phyloP scores from a whole-genome alignment of 306 rosid species.

The apple (Malus domestica) region DNA sequence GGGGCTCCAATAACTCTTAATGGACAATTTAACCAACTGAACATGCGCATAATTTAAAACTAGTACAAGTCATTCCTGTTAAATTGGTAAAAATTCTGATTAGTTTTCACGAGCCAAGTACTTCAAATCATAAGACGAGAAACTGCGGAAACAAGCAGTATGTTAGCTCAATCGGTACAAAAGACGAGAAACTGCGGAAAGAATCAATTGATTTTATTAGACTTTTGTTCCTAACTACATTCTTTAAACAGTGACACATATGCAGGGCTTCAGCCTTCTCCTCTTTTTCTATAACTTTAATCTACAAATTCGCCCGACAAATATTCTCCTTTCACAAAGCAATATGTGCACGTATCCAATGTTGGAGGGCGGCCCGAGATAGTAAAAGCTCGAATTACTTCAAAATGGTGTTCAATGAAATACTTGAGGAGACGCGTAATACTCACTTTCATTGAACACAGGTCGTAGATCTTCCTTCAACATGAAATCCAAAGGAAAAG shows the following conservation, averaged over 20 bases:
- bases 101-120: no score
- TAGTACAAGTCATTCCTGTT: no score
- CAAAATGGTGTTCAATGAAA: conserved; percentile 41
- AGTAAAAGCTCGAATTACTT: background rate
- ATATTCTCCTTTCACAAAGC: background rate
- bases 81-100: background rate
- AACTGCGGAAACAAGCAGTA: background rate
- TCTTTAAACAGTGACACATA: background rate
- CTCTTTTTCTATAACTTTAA: background rate
- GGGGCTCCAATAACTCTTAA: background rate
- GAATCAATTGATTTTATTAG: background rate
- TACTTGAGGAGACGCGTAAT: conserved; percentile 80
- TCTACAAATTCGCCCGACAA: background rate
- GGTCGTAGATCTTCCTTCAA: conserved; percentile 91
- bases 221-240: background rate
- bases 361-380: background rate
- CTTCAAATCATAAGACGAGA: no score
- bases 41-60: no score
- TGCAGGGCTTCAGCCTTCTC: background rate
- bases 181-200: background rate
- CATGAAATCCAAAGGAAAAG: conserved; percentile 87
- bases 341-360: background rate
- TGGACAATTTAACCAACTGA: no score
- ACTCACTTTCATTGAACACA: conserved; percentile 84
- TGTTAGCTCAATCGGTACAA: no score